Base-by-base conservation (phyloP, 768 basidiomycete genomes). In the Lactarius tabidus region DNA sequence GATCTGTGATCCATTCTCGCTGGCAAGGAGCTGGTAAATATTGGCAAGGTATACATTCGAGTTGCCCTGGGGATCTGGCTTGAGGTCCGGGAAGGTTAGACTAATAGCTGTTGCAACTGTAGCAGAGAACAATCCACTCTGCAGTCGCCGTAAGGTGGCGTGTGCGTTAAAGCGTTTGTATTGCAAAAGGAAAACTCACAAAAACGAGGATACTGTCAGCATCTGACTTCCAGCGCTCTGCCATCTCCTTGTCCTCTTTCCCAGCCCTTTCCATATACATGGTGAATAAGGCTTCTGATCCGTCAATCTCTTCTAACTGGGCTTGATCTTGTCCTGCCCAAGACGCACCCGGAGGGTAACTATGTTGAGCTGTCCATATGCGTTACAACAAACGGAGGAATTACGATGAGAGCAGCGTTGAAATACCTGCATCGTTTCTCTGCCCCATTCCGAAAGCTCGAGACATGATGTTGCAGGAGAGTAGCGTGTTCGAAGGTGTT, bases 91-190 rank as follows among this genome's bases (percentile, higher is more conserved):
- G 41, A 58, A 67, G 39, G 62, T 66, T 43, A 43, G 54, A 9
- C 58, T 43, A 28, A 67, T 38, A n/a, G 65, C 58, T 0, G 63
- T 57, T 0, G 66, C 66, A 5, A 67, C 66, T 28, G 66, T 67
- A 14, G 66, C 66, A 23, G 66, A 67, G 31, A 67, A 67, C 35
- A 67, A 41, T 36, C 66, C 66, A 1, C 51, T 67, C 66, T 67
- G n/a, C 28, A 12, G 33, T 41, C 33, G 33, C 33, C 14, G n/a
- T 51, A 10, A 51, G 48, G 45, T 26, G 45, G 26, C 6, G 26
- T 51, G 26, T n/a, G n/a, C n/a, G n/a, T n/a, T n/a, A n/a, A n/a
- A 1, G 26, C 14, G 48, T 51, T 23, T 14, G 23, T 51, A 26
- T 51, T 6, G 26, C 26, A 14, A 51, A 26, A 28, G 14, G 48